A percentile compares a stretch with the other conserved stretches of the same genome.
phyloP scores from a whole-genome alignment of 2,329 filamentous ascomycete genomes.

The Leptographium galeiforme region DNA sequence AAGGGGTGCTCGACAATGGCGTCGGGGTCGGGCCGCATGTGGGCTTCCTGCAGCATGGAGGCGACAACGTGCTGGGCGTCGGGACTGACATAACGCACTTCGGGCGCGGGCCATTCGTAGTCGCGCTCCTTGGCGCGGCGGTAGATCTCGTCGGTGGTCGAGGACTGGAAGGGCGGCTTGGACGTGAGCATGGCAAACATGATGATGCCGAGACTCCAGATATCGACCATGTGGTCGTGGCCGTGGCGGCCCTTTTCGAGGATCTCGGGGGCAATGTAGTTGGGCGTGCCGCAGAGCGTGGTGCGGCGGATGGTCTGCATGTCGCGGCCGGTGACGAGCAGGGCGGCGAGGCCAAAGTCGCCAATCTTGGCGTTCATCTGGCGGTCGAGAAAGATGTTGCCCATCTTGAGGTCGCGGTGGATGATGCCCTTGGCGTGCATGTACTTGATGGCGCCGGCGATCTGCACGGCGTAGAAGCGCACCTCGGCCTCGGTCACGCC shows the following conservation, averaged over 20 bases:
- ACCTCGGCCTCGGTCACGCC: slow-evolving; percentile 89
- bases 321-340: slow-evolving; percentile 84
- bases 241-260: slow-evolving; percentile 87
- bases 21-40: slow-evolving; percentile 62
- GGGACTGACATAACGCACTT: slow-evolving; percentile 56
- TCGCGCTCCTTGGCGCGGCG: slow-evolving; percentile 55
- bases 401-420: slow-evolving; percentile 93
- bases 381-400: slow-evolving; percentile 88
- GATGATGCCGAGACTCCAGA: slow-evolving; percentile 97
- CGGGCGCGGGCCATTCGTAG: slow-evolving; percentile 58
- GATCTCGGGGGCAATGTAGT: slow-evolving; percentile 96
- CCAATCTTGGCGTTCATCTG: slow-evolving; percentile 98
- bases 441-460: slow-evolving; percentile 94
- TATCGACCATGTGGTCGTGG: slow-evolving; percentile 94
- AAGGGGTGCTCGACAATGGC: slow-evolving; percentile 68
- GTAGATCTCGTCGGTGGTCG: slow-evolving; percentile 78
- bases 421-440: slow-evolving; percentile 94
- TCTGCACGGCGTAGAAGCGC: slow-evolving; percentile 84
- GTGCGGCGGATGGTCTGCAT: slow-evolving; percentile 73
- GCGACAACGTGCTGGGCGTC: slow-evolving; percentile 70
- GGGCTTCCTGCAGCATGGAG: slow-evolving; percentile 60
- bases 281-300: slow-evolving; percentile 91
- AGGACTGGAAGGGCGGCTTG: slow-evolving; percentile 90
- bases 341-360: slow-evolving; percentile 87
- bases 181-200: slow-evolving; percentile 97